Evolutionary conservation across 257 asterid genomes (phyloP).

Genomic region (Paraleonurus japonicus): DNA sequence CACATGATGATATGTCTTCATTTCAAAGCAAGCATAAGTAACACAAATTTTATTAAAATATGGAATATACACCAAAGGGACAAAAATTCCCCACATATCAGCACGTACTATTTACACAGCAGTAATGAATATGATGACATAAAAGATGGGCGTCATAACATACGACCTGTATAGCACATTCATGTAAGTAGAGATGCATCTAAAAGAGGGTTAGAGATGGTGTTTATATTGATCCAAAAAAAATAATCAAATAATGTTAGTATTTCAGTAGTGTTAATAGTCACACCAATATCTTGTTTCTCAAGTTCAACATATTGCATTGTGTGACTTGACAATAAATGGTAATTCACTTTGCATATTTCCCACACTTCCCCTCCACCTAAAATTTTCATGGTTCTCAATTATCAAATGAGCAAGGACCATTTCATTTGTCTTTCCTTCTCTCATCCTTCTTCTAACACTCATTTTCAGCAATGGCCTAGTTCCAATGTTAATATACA

Average conservation of each 20-base stretch:
- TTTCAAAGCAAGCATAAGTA: constrained; percentile 3
- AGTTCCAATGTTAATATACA: constrained; percentile 11
- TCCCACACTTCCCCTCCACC: constrained; percentile 9
- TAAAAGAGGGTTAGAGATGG: background rate
- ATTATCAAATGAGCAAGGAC: constrained; percentile 1
- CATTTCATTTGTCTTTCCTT: background rate
- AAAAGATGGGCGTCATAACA: no score
- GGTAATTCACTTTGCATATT: background rate
- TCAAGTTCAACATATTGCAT: background rate
- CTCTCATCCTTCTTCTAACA: background rate
- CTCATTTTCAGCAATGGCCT: background rate
- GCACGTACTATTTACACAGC: constrained; percentile 5
- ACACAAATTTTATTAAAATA: background rate
- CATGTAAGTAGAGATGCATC: no score
- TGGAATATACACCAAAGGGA: background rate
- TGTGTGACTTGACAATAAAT: background rate
- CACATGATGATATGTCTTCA: constrained; percentile 3
- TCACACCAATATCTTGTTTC: constrained; percentile 8
- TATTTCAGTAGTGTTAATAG: no score
- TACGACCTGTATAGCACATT: no score
- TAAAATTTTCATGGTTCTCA: constrained; percentile 2
- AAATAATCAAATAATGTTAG: background rate
- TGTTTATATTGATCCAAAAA: background rate
- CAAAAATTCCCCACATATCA: background rate
- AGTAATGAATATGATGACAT: background rate